Evolutionary conservation across 805 yeast species (phyloP).

Genomic region (Nakazawaea molendinolei): DNA sequence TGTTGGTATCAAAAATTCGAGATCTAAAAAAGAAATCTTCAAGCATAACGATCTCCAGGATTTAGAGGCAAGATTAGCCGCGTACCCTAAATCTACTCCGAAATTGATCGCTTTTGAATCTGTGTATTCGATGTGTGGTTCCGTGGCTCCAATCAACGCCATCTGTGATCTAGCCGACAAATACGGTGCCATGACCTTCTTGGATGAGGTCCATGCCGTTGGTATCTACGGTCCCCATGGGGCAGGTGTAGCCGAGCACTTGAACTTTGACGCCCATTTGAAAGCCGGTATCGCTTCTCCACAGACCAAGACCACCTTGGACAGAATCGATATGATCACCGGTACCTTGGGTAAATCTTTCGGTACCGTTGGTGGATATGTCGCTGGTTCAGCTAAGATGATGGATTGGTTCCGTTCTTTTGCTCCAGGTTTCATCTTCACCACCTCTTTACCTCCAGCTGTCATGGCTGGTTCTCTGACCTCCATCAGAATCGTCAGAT

Average conservation of each 20-base stretch:
- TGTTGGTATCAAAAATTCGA: slow-evolving; percentile 87
- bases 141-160: slow-evolving; percentile 86
- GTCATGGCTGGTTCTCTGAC: slow-evolving; percentile 92
- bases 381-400: slow-evolving; percentile 78
- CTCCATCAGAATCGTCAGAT: slow-evolving; percentile 79
- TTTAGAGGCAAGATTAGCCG: slow-evolving; percentile 69
- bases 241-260: slow-evolving; percentile 98
- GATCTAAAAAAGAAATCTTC: slow-evolving; percentile 82
- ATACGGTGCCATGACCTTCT: slow-evolving; percentile 93
- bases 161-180: slow-evolving; percentile 96
- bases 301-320: slow-evolving; percentile 58
- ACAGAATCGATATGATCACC: slow-evolving; percentile 90
- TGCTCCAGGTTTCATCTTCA: slow-evolving; percentile 96
- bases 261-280: slow-evolving; percentile 80
- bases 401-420: slow-evolving; percentile 95
- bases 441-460: slow-evolving; percentile 96
- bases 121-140: slow-evolving; percentile 98
- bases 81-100: slow-evolving; percentile 82
- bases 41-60: slow-evolving; percentile 85
- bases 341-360: slow-evolving; percentile 97
- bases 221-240: slow-evolving; percentile 99
- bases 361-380: slow-evolving; percentile 97
- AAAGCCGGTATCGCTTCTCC: slow-evolving; percentile 54
- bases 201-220: slow-evolving; percentile 98
- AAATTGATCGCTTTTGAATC: slow-evolving; percentile 95